Base-by-base conservation (phyloP, 2,329 filamentous ascomycete genomes). In the Waltergamsia citrina region DNA sequence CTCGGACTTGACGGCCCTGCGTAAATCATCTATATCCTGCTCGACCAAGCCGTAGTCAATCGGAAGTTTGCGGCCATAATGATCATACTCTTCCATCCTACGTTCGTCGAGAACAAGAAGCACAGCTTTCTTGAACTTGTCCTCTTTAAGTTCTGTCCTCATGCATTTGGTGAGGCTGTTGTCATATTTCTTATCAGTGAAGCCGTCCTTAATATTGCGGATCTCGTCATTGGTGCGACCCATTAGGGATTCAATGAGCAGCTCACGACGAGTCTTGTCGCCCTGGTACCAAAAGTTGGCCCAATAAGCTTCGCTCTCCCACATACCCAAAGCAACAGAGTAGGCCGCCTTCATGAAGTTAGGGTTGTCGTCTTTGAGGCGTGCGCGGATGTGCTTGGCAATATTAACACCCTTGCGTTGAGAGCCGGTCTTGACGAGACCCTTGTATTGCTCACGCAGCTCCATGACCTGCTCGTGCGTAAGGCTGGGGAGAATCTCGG, bases 211-310 rank as follows among this genome's bases (percentile, higher is more conserved):
- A 66, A 98, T 95, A 40, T 72, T 69, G 9, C 74, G 71, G 41
- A 96, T 85, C 51, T 96, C 92, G n/a, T 74, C 67, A 55, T 95
- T 95, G 19, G 78, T 78, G 6, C 88, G 77, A 0, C 92, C 92
- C 78, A 95, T 94, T 15, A 98, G 71, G 6, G 80, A 77, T 59
- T 98, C 92, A 47, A 96, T 95, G 34, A 98, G 72, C 23, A 98
- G 69, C 57, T 96, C 90, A 6, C 88, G 77, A 3, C 86, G 74
- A 7, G 80, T 85, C 48, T 81, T 84, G 56, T 90, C 83, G 24
- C 81, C 80, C 52, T 95, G 90, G 60, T 95, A 96, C 80, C 87
- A 96, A 58, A 86, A 94, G 56, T 95, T 96, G 39, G 90, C 87
- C 88, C 92, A 98, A 67, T 94, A 94, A 1, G 86, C 85, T 56